Conservation (phyloP, 2,329 filamentous ascomycete genomes). For the Xylaria sp. region DNA sequence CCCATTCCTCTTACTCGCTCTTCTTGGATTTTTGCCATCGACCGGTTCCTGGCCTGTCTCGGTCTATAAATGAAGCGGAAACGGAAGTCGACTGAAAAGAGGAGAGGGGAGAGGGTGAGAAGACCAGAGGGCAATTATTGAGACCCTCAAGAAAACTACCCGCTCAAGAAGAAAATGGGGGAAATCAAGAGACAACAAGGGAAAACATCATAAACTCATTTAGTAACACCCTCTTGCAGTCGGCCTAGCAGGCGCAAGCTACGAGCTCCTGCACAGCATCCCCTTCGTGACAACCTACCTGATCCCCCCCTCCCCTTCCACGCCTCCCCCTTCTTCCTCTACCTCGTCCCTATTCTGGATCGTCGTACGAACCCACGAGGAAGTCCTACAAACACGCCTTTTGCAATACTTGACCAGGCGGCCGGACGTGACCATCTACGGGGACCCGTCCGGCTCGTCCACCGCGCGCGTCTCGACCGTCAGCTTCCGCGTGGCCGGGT, state of each 20-base stretch:
- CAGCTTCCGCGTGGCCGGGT: constrained; percentile 70
- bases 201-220: not conserved
- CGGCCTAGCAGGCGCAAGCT: constrained; percentile 68
- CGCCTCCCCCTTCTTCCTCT: not conserved
- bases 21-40: not conserved
- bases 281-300: constrained; percentile 72
- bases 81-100: constrained; percentile 53
- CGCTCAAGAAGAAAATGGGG: too few relatives aligned
- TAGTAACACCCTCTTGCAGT: constrained; percentile 21
- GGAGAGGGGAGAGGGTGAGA: too few relatives aligned
- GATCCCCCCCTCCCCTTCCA: constrained; percentile 33
- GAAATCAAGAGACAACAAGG: too few relatives aligned
- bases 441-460: constrained; percentile 60
- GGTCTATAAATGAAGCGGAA: not conserved
- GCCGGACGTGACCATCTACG: constrained; percentile 66
- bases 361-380: constrained; percentile 67
- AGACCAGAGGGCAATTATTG: too few relatives aligned
- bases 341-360: constrained; percentile 53
- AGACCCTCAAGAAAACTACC: too few relatives aligned
- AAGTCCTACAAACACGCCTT: constrained; percentile 65
- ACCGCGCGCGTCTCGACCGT: constrained; percentile 69
- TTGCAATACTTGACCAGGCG: constrained; percentile 67
- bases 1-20: not conserved
- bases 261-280: constrained; percentile 73
- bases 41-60: not conserved